These are phyloP conservation scores for Lepidium africanum DNA, from an alignment of 345 rosid genomes.

Conservation along the genomic window DNA sequence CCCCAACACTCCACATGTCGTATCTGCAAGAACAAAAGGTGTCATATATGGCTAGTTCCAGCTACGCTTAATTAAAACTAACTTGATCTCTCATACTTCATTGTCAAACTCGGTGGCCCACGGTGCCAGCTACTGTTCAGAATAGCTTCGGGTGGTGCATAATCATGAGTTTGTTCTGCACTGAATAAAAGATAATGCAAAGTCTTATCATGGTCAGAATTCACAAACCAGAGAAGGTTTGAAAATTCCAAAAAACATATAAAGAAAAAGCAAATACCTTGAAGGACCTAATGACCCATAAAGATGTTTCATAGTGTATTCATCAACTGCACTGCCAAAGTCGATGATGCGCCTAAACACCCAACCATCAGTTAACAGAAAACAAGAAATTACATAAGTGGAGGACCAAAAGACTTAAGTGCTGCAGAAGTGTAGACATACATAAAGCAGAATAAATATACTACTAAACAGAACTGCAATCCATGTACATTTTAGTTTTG, in stretches of 20 bases:
- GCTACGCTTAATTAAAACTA: not conserved
- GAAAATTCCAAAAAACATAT: not conserved
- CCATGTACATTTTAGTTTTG: conserved; percentile 55
- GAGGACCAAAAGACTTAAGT: not conserved
- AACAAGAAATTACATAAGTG: not conserved
- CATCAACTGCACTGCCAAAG: conserved; percentile 92
- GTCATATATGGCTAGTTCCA: not conserved
- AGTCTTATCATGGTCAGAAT: not conserved
- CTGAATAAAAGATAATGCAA: conserved; percentile 32
- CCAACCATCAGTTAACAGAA: conserved; percentile 7
- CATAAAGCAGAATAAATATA: conserved; percentile 7
- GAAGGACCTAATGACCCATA: conserved; percentile 87
- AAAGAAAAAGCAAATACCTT: conserved; percentile 41
- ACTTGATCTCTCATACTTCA: conserved; percentile 47
- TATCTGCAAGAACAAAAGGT: conserved; percentile 39
- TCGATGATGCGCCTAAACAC: conserved; percentile 80
- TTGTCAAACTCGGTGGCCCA: conserved; percentile 42
- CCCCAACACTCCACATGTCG: conserved; percentile 98
- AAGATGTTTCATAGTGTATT: conserved; percentile 68
- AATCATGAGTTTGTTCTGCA: conserved; percentile 83
- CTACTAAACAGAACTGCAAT: conserved; percentile 3
- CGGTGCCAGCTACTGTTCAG: conserved; percentile 77
- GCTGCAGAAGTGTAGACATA: not conserved
- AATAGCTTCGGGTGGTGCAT: conserved; percentile 84
- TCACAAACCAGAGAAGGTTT: conserved; percentile 3